Conservation (phyloP, 768 basidiomycete species). For the Suillus variegatus region DNA sequence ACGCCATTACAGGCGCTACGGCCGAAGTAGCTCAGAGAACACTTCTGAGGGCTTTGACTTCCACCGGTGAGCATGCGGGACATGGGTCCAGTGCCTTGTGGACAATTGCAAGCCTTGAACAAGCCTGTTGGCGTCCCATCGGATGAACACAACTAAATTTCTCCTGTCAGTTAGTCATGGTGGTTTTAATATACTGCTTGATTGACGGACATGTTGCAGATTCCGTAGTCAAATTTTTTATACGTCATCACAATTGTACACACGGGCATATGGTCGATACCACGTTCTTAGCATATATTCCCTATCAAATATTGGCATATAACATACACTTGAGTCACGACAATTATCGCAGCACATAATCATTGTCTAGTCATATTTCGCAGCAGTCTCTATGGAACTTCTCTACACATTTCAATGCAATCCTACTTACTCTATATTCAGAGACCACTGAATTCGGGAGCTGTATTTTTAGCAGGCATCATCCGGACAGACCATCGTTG, state of each 20-base stretch:
- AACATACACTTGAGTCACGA: background rate
- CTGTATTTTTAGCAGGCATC: background rate
- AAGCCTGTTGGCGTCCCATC: background rate
- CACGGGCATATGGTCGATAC: background rate
- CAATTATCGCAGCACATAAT: background rate
- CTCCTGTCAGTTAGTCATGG: background rate
- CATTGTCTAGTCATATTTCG: constrained; percentile 1
- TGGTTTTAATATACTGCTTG: background rate
- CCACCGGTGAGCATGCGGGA: background rate
- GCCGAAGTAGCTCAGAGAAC: background rate
- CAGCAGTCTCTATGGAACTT: background rate
- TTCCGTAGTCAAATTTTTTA: background rate
- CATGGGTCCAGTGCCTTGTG: background rate
- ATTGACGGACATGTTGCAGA: background rate
- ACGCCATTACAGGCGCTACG: background rate
- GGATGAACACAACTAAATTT: background rate
- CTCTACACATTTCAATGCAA: background rate
- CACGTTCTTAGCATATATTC: background rate
- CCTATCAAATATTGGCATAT: background rate
- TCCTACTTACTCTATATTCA: background rate
- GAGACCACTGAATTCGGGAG: background rate
- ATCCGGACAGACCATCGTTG: constrained; percentile 34
- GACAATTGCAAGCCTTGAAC: background rate
- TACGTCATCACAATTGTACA: background rate
- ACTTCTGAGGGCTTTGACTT: background rate